Conservation (phyloP, 192 early-diverging fungal genomes). For the Rhizophagus prolifer region DNA sequence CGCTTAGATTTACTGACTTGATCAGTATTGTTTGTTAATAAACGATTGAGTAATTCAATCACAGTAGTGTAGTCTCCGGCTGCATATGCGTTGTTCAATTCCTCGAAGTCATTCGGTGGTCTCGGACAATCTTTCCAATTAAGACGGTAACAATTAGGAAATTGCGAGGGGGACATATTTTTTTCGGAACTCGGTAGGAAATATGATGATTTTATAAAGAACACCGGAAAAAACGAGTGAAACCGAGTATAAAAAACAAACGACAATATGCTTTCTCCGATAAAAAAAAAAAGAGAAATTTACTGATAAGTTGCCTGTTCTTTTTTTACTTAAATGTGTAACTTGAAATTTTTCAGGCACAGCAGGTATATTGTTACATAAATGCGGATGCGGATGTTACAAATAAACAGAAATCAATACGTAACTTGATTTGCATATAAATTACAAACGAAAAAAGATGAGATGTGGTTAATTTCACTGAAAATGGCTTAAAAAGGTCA, state of each 20-base stretch:
- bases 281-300: not conserved
- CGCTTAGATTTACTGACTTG: not conserved
- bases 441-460: no score
- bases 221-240: not conserved
- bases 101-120: not conserved
- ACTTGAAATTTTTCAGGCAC: not conserved
- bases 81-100: conserved; percentile 18
- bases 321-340: not conserved
- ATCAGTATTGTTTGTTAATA: not conserved
- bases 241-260: not conserved
- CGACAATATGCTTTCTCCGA: not conserved
- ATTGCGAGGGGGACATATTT: not conserved
- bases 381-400: not conserved
- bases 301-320: not conserved
- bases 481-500: no score
- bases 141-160: not conserved
- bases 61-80: conserved; percentile 20
- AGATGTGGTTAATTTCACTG: no score
- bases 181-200: not conserved
- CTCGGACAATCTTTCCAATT: conserved; percentile 5
- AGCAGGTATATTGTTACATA: not conserved
- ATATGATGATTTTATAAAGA: not conserved
- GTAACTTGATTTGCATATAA: no score
- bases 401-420: not conserved
- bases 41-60: not conserved